Conservation (phyloP, 148 eudicot species). For the Beta vulgaris region DNA sequence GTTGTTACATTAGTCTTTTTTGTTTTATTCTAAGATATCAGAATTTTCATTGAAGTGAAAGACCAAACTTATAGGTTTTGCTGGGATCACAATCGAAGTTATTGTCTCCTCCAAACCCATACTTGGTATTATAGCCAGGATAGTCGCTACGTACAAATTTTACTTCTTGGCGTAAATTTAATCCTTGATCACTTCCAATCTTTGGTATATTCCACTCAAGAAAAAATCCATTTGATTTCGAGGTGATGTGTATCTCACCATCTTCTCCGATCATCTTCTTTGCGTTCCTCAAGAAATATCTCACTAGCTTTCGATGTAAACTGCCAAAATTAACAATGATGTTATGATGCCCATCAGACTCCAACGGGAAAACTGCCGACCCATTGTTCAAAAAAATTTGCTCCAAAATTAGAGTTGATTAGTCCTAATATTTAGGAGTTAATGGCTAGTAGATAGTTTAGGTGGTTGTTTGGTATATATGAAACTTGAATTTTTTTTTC, state of each 20-base stretch:
- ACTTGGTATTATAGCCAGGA: conserved; percentile 29
- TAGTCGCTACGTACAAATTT: not conserved
- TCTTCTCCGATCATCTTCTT: not conserved
- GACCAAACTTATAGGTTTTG: conserved; percentile 28
- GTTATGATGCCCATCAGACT: no score
- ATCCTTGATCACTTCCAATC: not conserved
- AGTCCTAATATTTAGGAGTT: no score
- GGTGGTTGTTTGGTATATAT: no score
- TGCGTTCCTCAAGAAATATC: not conserved
- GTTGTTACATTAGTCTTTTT: no score
- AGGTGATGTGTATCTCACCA: not conserved
- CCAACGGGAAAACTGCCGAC: no score
- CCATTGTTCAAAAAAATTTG: no score
- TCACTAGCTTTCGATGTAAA: not conserved
- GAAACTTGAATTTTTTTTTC: no score
- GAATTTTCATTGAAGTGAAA: not conserved
- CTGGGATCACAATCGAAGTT: conserved; percentile 28
- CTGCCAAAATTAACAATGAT: not conserved
- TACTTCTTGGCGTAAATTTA: not conserved
- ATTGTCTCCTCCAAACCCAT: conserved; percentile 30
- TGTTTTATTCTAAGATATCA: no score
- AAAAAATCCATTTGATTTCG: not conserved
- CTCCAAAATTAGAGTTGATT: no score
- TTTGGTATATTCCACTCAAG: not conserved
- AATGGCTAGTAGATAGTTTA: no score